phyloP scores from a whole-genome alignment of 306 rosid genomes.

The Vigna radiata region DNA sequence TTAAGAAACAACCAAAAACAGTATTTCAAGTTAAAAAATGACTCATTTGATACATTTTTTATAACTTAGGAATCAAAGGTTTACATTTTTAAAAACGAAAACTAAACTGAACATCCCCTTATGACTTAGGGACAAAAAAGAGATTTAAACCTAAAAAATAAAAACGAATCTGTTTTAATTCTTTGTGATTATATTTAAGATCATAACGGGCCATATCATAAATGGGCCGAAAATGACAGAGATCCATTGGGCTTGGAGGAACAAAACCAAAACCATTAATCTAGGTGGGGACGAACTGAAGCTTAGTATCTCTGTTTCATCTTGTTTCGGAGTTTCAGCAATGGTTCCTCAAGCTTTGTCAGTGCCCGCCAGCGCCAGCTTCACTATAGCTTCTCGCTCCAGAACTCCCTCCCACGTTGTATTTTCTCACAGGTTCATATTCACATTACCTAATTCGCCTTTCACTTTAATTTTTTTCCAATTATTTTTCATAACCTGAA shows the following conservation, averaged over 20 bases:
- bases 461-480: neutral
- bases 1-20: too few relatives aligned
- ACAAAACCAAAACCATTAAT: neutral
- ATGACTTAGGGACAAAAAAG: too few relatives aligned
- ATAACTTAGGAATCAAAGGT: too few relatives aligned
- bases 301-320: neutral
- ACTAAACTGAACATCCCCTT: too few relatives aligned
- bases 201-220: neutral
- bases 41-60: too few relatives aligned
- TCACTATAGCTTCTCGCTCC: conserved; percentile 62
- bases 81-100: too few relatives aligned
- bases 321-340: conserved; percentile 20
- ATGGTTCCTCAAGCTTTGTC: conserved; percentile 63
- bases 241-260: conserved; percentile 35
- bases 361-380: conserved; percentile 59
- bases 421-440: conserved; percentile 57
- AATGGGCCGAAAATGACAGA: neutral
- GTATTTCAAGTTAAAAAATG: too few relatives aligned
- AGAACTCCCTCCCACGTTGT: conserved; percentile 48
- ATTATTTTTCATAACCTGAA: conserved; percentile 1
- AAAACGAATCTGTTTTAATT: neutral
- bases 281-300: neutral
- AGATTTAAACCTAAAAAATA: too few relatives aligned
- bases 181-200: neutral
- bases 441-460: neutral